These are phyloP conservation scores for Alliaria petiolata DNA, from an alignment of 345 rosid genomes.

Conservation along the genomic window DNA sequence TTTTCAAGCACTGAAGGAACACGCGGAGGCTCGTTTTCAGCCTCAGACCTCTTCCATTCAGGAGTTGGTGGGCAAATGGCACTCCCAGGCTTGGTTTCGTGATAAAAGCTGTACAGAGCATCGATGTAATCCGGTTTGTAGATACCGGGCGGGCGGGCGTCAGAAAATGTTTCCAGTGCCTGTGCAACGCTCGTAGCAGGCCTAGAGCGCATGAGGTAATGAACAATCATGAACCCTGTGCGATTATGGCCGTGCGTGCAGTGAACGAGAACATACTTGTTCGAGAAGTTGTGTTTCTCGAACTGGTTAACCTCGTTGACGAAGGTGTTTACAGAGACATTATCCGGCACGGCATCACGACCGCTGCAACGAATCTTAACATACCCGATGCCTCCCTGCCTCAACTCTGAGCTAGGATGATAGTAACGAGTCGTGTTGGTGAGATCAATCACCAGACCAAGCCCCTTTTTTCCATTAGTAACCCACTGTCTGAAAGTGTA, in stretches of 20 bases:
- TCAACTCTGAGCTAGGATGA: constrained; percentile 50
- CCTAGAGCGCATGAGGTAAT: constrained; percentile 70
- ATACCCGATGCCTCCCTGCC: constrained; percentile 50
- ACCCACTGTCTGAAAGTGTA: constrained; percentile 5
- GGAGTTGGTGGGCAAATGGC: constrained; percentile 67
- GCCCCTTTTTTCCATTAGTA: neutral
- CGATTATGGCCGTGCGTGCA: constrained; percentile 95
- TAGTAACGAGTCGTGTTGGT: constrained; percentile 89
- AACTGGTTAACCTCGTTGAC: constrained; percentile 69
- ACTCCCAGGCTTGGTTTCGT: constrained; percentile 61
- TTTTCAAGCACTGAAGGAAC: constrained; percentile 40
- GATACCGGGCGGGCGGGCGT: constrained; percentile 83
- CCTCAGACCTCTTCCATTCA: constrained; percentile 82
- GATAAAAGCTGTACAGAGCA: constrained; percentile 63
- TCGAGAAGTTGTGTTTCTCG: constrained; percentile 43
- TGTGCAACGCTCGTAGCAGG: constrained; percentile 51
- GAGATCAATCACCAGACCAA: constrained; percentile 46
- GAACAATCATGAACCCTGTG: constrained; percentile 86
- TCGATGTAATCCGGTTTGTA: constrained; percentile 75
- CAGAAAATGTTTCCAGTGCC: constrained; percentile 64
- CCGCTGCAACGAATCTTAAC: constrained; percentile 88
- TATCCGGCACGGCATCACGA: constrained; percentile 78
- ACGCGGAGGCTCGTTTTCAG: neutral
- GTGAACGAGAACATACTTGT: constrained; percentile 70
- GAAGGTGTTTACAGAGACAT: constrained; percentile 67